Conservation (phyloP, 1,284 basidiomycete genomes). For the Ustilago shanxiensis region DNA sequence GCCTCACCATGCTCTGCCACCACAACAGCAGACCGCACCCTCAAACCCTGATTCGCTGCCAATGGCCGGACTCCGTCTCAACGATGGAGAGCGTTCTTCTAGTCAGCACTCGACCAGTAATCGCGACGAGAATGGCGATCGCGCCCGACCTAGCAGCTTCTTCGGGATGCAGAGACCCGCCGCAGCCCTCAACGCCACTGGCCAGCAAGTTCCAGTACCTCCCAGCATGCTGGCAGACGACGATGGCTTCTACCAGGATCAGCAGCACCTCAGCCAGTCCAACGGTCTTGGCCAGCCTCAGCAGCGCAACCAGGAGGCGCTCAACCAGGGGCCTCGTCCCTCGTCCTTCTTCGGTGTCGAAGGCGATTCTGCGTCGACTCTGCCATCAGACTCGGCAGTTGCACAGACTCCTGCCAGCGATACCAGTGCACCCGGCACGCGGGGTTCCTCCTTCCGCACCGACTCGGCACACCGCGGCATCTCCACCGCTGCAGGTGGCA, state of each 20-base stretch:
- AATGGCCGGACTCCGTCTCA: conserved; percentile 25
- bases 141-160: conserved; percentile 52
- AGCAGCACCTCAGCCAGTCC: conserved; percentile 33
- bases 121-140: conserved; percentile 33
- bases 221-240: conserved; percentile 37
- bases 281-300: conserved; percentile 25
- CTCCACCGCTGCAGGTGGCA: conserved; percentile 59
- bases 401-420: conserved; percentile 17
- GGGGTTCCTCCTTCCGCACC: conserved; percentile 32
- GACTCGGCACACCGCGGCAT: conserved; percentile 42
- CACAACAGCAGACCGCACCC: conserved; percentile 6
- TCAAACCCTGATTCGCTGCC: conserved; percentile 12
- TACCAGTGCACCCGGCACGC: conserved; percentile 14
- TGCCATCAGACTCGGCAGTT: conserved; percentile 13
- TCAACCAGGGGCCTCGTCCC: conserved; percentile 33
- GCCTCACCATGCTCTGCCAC: not conserved
- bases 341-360: conserved; percentile 56
- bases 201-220: conserved; percentile 45
- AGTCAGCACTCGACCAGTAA: conserved; percentile 6
- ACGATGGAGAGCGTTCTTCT: conserved; percentile 16
- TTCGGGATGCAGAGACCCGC: conserved; percentile 59
- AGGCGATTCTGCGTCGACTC: conserved; percentile 22
- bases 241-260: conserved; percentile 42
- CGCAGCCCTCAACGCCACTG: conserved; percentile 46
- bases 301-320: conserved; percentile 23